Evolutionary conservation across 495 filamentous ascomycete species (phyloP).

Genomic region (Emericellopsis terricola): DNA sequence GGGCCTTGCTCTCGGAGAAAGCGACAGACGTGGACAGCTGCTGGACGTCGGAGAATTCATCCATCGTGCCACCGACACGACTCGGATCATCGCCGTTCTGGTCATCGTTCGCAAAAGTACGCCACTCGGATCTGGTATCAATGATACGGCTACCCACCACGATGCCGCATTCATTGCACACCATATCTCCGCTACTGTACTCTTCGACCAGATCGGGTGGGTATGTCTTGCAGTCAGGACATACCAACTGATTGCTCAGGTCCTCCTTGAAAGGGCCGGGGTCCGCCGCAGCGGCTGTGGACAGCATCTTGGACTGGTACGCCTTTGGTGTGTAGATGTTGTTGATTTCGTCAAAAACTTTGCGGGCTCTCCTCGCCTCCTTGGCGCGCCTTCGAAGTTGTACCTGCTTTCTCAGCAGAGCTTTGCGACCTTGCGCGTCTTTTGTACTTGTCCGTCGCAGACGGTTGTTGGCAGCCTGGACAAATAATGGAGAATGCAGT

Average conservation of each 20-base stretch:
- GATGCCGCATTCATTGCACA: constrained; percentile 82
- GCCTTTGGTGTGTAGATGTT: constrained; percentile 8
- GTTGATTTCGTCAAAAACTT: constrained; percentile 10
- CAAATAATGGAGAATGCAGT: constrained; percentile 48
- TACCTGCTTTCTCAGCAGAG: too few relatives aligned
- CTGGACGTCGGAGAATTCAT: constrained; percentile 73
- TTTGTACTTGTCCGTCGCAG: constrained; percentile 10
- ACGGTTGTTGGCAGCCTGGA: constrained; percentile 21
- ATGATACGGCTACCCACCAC: constrained; percentile 82
- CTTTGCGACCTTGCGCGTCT: too few relatives aligned
- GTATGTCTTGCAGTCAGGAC: constrained; percentile 74
- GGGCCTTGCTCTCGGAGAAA: constrained; percentile 50
- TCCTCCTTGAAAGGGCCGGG: constrained; percentile 29
- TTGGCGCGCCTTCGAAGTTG: constrained; percentile 5
- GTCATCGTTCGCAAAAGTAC: constrained; percentile 95
- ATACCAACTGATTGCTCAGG: constrained; percentile 66
- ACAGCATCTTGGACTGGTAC: constrained; percentile 3
- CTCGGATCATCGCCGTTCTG: constrained; percentile 86
- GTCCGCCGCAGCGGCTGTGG: constrained; percentile 5
- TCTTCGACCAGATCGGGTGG: constrained; percentile 90
- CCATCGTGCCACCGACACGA: constrained; percentile 86
- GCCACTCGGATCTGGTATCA: constrained; percentile 93
- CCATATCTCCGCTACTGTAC: constrained; percentile 77
- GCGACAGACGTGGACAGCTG: constrained; percentile 86
- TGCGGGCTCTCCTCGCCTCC: constrained; percentile 3